These are phyloP conservation scores for Saxophila tyrrhenica DNA, from an alignment of 495 filamentous ascomycete species.

Conservation along the genomic window DNA sequence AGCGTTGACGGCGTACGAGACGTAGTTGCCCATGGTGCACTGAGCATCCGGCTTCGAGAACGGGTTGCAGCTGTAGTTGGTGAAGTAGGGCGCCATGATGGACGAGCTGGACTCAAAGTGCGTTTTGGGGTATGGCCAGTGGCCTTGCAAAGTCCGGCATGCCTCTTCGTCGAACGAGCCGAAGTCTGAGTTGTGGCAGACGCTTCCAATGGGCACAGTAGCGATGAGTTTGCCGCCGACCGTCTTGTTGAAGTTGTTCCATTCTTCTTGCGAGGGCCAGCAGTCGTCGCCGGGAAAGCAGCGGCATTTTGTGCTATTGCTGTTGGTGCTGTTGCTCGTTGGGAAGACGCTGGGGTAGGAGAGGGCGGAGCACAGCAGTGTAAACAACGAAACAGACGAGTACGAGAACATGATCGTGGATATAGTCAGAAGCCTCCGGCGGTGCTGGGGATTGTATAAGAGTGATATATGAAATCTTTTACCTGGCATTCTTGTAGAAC, in stretches of 20 bases:
- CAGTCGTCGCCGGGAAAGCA: constrained; percentile 19
- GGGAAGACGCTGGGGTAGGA: not conserved
- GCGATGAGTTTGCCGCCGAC: constrained; percentile 19
- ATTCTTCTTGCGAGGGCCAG: constrained; percentile 12
- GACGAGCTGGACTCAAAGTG: constrained; percentile 13
- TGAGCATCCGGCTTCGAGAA: constrained; percentile 2
- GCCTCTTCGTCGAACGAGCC: constrained; percentile 2
- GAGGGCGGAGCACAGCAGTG: not conserved
- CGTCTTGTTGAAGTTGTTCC: constrained; percentile 18
- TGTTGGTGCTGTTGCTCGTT: not conserved
- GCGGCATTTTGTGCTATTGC: constrained; percentile 4
- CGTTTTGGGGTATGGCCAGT: constrained; percentile 13
- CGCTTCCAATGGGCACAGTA: constrained; percentile 13
- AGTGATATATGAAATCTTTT: not conserved
- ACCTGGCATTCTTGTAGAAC: not conserved
- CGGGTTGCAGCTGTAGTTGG: constrained; percentile 19
- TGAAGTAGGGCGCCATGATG: constrained; percentile 22
- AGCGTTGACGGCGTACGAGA: constrained; percentile 17
- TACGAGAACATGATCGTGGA: not conserved
- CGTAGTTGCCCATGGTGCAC: constrained; percentile 17
- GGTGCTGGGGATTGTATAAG: too few relatives aligned
- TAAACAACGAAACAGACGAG: not conserved
- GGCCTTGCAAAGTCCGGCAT: constrained; percentile 9
- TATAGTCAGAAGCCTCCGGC: too few relatives aligned
- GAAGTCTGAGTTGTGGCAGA: constrained; percentile 12